Percentiles rank a stretch among this genome's conserved stretches.
Evolutionary conservation across 2,329 filamentous ascomycete genomes (phyloP).

Genomic region (Nannizziopsis barbatae): DNA sequence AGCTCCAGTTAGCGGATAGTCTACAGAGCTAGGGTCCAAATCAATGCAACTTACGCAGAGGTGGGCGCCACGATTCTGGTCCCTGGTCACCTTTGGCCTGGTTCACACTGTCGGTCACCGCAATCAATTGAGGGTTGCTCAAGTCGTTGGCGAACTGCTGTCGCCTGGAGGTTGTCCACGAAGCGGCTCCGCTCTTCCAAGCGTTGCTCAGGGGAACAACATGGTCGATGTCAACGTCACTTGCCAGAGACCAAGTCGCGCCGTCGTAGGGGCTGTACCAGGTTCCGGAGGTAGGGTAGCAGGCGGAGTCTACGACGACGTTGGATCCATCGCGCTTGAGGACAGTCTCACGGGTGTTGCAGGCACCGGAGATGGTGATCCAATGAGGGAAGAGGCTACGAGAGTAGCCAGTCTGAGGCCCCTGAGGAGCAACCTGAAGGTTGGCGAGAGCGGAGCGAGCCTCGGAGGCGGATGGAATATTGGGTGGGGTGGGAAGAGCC

Average conservation of each 20-base stretch:
- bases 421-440: slow-evolving; percentile 48
- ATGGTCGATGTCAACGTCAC: slow-evolving; percentile 72
- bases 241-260: slow-evolving; percentile 54
- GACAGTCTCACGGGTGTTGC: slow-evolving; percentile 63
- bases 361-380: slow-evolving; percentile 53
- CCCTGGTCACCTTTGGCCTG: slow-evolving; percentile 59
- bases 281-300: slow-evolving; percentile 52
- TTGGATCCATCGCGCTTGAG: slow-evolving; percentile 60
- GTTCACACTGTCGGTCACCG: slow-evolving; percentile 70
- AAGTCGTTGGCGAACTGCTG: slow-evolving; percentile 67
- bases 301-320: slow-evolving; percentile 50
- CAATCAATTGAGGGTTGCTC: slow-evolving; percentile 61
- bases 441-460: slow-evolving; percentile 49
- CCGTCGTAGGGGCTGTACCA: slow-evolving; percentile 69
- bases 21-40: background rate
- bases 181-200: slow-evolving; percentile 64
- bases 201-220: slow-evolving; percentile 71
- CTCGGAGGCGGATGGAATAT: slow-evolving; percentile 49
- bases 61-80: slow-evolving; percentile 67
- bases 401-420: slow-evolving; percentile 48
- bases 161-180: slow-evolving; percentile 59
- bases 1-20: background rate
- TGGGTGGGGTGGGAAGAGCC: slow-evolving; percentile 40
- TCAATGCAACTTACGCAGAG: slow-evolving; percentile 38
- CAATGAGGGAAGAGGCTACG: slow-evolving; percentile 62